Base-by-base conservation (phyloP, 2,329 filamentous ascomycete species). In the Arthrobotrys sphaeroides region DNA sequence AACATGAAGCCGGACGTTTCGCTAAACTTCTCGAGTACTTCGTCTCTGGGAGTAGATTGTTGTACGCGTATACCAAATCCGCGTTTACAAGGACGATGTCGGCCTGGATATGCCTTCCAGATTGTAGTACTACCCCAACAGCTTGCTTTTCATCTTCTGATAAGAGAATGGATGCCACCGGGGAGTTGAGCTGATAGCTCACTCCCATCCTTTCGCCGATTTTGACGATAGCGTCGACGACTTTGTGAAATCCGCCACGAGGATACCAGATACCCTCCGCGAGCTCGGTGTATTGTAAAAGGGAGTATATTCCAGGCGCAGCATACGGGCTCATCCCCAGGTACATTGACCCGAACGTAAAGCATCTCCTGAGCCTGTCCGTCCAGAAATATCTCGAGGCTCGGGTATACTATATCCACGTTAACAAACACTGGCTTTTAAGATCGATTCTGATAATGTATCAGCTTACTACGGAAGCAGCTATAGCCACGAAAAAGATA, bases 271-370 rank as follows among this genome's bases (percentile, higher is more conserved):
- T 91, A 0, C 91, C 91, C 83, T 93, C 90, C 0, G 89, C 88
- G 31, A 92, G 82, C 82, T 93, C 90, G 0, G 90, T 90, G 81
- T 92, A 93, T 82, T 92, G 90, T 60, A 93, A 83, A 73, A 93
- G 81, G 55, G 87, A 89, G 82, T 93, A 93, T 1, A 90, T 92
- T 2, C 88, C 90, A 0, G 90, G 91, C 0, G 91, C 90, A 80
- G 91, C 89, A 80, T 90, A 93, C 0, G 91, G 91, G 65, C 86
- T 89, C 90, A 93, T 93, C 0, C 91, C 91, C 88, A 93, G 90
- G 80, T 93, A 93, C 90, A 93, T 93, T 78, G 89, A 92, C 20
- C 88, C 90, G 82, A 93, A 93, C 0, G 90, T 92, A 78, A 93
- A 93, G 0, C 90, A 90, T 24, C 90, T 83, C 74, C 90, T 84